A percentile compares a stretch with the other conserved stretches of the same genome.
phyloP scores from a whole-genome alignment of 345 rosid genomes.

The Eucalyptus pauciflora region DNA sequence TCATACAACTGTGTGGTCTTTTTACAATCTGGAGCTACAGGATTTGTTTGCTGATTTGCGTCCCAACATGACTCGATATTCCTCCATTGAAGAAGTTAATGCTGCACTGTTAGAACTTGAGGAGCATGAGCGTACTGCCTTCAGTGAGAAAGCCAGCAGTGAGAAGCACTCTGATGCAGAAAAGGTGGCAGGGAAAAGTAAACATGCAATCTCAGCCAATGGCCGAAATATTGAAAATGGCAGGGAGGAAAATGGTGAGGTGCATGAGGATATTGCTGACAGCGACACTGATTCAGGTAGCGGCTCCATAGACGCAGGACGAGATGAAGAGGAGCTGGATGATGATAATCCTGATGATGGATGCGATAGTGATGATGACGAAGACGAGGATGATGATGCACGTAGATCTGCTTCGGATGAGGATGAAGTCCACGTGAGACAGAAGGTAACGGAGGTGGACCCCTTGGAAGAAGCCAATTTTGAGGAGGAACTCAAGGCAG shows the following conservation, averaged over 20 bases:
- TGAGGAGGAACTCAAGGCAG: constrained; percentile 87
- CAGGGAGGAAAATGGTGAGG: constrained; percentile 60
- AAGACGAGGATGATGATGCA: constrained; percentile 44
- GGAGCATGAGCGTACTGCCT: constrained; percentile 55
- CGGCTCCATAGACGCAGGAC: constrained; percentile 54
- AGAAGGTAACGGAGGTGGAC: constrained; percentile 66
- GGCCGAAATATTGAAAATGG: constrained; percentile 33
- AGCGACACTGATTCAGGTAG: constrained; percentile 86
- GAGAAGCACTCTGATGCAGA: constrained; percentile 60
- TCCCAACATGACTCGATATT: constrained; percentile 70
- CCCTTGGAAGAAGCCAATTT: constrained; percentile 72
- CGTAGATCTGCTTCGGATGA: constrained; percentile 76
- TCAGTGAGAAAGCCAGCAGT: constrained; percentile 42
- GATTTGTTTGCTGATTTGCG: constrained; percentile 90
- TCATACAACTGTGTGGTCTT: background rate
- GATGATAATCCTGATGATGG: constrained; percentile 70
- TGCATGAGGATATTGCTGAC: constrained; percentile 46
- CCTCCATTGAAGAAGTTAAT: constrained; percentile 74
- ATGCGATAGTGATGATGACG: constrained; percentile 58
- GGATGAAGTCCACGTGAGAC: constrained; percentile 81
- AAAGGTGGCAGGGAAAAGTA: constrained; percentile 34
- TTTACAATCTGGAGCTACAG: constrained; percentile 19
- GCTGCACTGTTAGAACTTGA: constrained; percentile 71
- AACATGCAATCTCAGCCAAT: constrained; percentile 28
- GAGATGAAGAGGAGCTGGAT: constrained; percentile 70